Evolutionary conservation across 1,284 basidiomycete species (phyloP).

Genomic region (Ustilago curta): DNA sequence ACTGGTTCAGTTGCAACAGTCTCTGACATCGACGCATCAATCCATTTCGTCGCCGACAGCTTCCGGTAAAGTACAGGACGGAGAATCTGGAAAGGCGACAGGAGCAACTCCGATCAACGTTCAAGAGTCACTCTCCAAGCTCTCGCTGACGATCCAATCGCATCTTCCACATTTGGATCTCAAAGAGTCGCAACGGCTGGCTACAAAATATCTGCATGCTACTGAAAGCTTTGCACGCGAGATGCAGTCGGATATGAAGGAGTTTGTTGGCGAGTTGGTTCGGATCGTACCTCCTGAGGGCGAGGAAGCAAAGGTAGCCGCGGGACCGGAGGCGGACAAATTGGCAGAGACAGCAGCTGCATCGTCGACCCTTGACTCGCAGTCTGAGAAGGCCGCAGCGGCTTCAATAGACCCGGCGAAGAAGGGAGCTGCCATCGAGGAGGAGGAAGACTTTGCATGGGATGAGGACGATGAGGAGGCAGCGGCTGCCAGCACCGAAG

Average conservation of each 20-base stretch:
- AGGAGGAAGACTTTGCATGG: conserved; percentile 60
- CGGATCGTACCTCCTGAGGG: conserved; percentile 57
- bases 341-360: background rate
- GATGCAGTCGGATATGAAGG: conserved; percentile 58
- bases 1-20: conserved; percentile 42
- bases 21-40: conserved; percentile 35
- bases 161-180: conserved; percentile 58
- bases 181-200: conserved; percentile 56
- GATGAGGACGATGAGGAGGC: conserved; percentile 56
- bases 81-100: conserved; percentile 1
- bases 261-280: conserved; percentile 56
- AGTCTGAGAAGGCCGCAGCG: background rate
- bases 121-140: conserved; percentile 49
- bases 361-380: background rate
- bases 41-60: conserved; percentile 19
- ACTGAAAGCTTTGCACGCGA: conserved; percentile 56
- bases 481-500: conserved; percentile 20
- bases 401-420: background rate
- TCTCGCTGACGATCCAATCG: conserved; percentile 52
- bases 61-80: conserved; percentile 6
- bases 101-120: conserved; percentile 27
- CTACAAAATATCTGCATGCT: conserved; percentile 51
- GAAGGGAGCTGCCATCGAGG: conserved; percentile 5
- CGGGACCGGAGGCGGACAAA: background rate
- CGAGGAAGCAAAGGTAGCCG: conserved; percentile 13